Conservation (phyloP, 768 basidiomycete genomes). For the Tylopilus plumbeoviolaceoides region DNA sequence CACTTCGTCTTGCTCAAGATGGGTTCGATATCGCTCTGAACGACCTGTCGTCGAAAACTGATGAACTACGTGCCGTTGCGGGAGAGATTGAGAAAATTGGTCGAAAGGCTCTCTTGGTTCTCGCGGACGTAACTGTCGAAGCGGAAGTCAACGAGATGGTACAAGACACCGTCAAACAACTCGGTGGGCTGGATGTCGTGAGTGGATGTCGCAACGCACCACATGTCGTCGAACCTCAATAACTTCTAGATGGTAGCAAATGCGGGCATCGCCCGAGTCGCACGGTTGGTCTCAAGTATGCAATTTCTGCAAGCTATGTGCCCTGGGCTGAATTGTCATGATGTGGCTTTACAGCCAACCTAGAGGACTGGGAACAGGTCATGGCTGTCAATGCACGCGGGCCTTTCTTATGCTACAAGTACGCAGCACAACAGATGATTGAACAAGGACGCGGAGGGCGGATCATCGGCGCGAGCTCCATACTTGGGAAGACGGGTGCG, state of each 20-base stretch:
- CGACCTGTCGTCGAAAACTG: neutral
- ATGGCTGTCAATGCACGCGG: constrained; percentile 37
- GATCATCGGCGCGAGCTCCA: constrained; percentile 33
- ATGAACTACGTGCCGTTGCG: neutral
- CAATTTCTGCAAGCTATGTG: too few species aligned
- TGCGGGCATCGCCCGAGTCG: neutral
- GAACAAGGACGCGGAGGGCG: constrained; percentile 36
- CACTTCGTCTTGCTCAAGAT: neutral
- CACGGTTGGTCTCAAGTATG: neutral
- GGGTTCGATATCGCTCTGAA: constrained; percentile 4
- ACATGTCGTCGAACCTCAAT: neutral
- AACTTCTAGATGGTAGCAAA: constrained; percentile 12
- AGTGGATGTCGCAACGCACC: neutral
- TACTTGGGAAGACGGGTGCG: constrained; percentile 27
- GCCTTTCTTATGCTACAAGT: constrained; percentile 37
- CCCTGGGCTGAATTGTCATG: too few species aligned
- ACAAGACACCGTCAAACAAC: constrained; percentile 20
- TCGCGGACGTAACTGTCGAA: constrained; percentile 41
- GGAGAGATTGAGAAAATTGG: neutral
- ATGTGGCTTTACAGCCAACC: constrained; percentile 19
- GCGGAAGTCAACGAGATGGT: constrained; percentile 40
- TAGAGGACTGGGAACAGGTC: constrained; percentile 37
- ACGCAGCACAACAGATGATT: constrained; percentile 38
- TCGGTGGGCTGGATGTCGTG: constrained; percentile 46
- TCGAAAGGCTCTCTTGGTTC: constrained; percentile 14